Evolutionary conservation across 768 basidiomycete genomes (phyloP).

Genomic region (Boletus vermiculosoides): DNA sequence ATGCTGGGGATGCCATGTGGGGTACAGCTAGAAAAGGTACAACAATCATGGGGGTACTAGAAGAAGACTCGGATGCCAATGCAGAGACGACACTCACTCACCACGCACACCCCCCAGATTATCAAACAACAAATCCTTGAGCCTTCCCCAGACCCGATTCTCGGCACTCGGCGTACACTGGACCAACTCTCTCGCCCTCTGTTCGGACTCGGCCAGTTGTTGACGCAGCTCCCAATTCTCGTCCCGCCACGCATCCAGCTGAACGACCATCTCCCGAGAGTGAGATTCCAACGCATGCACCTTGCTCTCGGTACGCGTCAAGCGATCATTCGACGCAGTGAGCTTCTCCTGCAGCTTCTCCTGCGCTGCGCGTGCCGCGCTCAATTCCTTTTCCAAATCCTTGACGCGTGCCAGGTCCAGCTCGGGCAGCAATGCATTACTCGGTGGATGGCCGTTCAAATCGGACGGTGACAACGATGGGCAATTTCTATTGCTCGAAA

Average conservation of each 20-base stretch:
- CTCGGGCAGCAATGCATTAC: not conserved
- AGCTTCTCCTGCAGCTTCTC: conserved; percentile 22
- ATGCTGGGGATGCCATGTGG: conserved; percentile 25
- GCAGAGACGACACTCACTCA: conserved; percentile 18
- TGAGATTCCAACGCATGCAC: conserved; percentile 21
- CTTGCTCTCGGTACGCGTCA: conserved; percentile 16
- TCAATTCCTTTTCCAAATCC: conserved; percentile 27
- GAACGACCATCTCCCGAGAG: conserved; percentile 18
- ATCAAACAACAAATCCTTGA: conserved; percentile 32
- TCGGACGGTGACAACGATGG: not conserved
- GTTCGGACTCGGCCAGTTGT: conserved; percentile 25
- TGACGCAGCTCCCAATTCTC: conserved; percentile 26
- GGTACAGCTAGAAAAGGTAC: conserved; percentile 13
- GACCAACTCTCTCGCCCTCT: conserved; percentile 15
- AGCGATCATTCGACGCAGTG: conserved; percentile 11
- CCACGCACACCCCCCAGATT: conserved; percentile 20
- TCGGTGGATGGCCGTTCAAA: not conserved
- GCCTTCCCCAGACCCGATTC: conserved; percentile 26
- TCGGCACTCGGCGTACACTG: conserved; percentile 18
- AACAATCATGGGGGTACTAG: not conserved
- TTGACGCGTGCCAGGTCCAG: conserved; percentile 13
- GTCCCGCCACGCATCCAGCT: conserved; percentile 19
- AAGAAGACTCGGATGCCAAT: conserved; percentile 6
- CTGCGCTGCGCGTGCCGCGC: conserved; percentile 11
- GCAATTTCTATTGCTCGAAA: conserved; percentile 10